These are phyloP conservation scores for Perkinsus chesapeaki DNA, from an alignment of 169 alveolate genomes.

Conservation along the genomic window DNA sequence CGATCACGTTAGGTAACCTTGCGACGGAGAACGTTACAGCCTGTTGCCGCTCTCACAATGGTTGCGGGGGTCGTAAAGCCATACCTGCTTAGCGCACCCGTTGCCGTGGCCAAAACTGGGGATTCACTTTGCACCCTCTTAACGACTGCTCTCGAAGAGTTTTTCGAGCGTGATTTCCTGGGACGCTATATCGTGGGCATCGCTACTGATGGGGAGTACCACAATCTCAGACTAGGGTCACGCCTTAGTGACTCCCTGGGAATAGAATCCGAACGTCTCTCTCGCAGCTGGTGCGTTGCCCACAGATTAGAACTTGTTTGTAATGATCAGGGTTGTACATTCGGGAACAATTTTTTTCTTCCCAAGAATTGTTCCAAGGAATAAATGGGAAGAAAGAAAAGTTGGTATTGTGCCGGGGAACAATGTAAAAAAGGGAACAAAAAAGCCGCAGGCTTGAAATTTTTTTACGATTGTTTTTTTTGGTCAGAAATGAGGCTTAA, in stretches of 20 bases:
- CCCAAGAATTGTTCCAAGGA: no score
- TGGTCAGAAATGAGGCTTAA: no score
- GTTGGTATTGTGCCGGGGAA: no score
- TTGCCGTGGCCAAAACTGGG: neutral
- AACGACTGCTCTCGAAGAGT: neutral
- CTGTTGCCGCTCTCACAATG: neutral
- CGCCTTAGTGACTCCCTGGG: neutral
- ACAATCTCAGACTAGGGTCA: neutral
- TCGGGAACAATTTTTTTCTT: no score
- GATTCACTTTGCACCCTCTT: neutral
- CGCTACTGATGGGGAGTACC: neutral
- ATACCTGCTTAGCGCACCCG: neutral
- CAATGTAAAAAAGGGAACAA: no score
- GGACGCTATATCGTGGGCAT: neutral
- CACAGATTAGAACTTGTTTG: neutral
- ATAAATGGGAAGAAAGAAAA: no score
- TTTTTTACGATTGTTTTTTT: no score
- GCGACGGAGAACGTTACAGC: neutral
- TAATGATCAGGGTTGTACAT: no score
- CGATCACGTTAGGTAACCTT: no score
- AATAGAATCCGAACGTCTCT: neutral
- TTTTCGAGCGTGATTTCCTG: neutral
- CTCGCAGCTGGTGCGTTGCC: neutral
- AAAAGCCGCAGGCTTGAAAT: no score
- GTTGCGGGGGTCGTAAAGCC: neutral